Conservation (phyloP, 257 asterid genomes). For the Penstemon newberryi region DNA sequence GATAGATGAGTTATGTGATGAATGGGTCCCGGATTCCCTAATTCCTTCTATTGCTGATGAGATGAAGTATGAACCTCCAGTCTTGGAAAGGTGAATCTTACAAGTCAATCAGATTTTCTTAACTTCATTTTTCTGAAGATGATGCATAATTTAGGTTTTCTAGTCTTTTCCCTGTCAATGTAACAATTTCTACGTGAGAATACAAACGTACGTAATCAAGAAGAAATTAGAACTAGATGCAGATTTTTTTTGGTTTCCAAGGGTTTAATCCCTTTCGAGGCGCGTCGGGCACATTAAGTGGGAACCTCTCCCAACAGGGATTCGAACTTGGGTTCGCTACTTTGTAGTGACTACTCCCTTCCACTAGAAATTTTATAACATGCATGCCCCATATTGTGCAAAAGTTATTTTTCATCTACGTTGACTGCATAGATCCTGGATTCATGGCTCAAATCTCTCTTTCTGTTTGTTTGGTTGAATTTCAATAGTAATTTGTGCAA, state of each 20-base stretch:
- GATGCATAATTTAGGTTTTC: conserved; percentile 2
- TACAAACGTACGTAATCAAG: not conserved
- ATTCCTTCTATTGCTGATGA: conserved; percentile 71
- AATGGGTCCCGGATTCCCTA: conserved; percentile 93
- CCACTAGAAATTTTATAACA: not conserved
- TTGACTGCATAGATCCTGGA: conserved; percentile 2
- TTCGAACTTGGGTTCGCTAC: too few relatives aligned
- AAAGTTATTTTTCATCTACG: not conserved
- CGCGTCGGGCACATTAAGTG: too few relatives aligned
- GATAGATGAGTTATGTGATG: conserved; percentile 91
- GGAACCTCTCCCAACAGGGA: too few relatives aligned
- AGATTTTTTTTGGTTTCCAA: not conserved
- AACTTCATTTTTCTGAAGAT: conserved; percentile 6
- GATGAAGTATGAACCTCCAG: conserved; percentile 75
- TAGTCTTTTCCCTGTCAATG: not conserved
- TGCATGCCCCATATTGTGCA: conserved; percentile 9
- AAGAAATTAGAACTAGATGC: not conserved
- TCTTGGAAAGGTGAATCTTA: conserved; percentile 67
- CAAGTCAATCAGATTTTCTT: not conserved
- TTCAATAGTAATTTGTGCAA: not conserved
- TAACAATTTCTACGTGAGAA: not conserved
- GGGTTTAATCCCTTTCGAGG: too few relatives aligned
- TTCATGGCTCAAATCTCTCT: conserved; percentile 15
- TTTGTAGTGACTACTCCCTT: too few relatives aligned
- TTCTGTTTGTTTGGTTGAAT: conserved; percentile 4